Base-by-base conservation (phyloP, 176 grass and related monocot genomes). In the Avena atlantica region DNA sequence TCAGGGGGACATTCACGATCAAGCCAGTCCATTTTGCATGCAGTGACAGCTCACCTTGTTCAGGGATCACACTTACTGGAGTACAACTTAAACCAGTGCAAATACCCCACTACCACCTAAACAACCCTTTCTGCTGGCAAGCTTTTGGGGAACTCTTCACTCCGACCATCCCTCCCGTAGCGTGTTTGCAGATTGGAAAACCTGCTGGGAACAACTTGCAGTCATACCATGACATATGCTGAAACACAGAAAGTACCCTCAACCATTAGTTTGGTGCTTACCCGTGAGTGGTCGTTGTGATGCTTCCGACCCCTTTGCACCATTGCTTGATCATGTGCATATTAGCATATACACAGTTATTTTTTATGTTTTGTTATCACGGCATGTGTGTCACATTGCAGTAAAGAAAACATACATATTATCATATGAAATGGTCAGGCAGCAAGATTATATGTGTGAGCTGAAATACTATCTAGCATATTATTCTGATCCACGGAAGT, bases 111-210 rank as follows among this genome's bases (percentile, higher is more conserved):
- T 91, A 91, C 86, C 93, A 90, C 84, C 90, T 95, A 88, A 91
- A 94, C 44, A 86, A 90, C n/a, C 96, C 96, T 36, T 98, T 94
- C 90, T 98, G 96, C 79, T 98, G 96, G 96, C 82, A 92, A 65
- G 92, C 93, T 74, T 98, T 92, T 68, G 96, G 96, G 15, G 93
- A 98, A 71, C 84, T 94, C 45, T 94, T 80, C 68, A 96, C 96
- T 55, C 92, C 88, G 21, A 91, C 93, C 0, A 70, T 98, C 44
- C 96, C 96, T 49, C 93, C 96, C 5, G 86, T 98, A 79, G 76
- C 84, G 81, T 98, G 96, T 86, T 86, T 98, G 89, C 92, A 96
- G 86, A 90, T 92, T 50, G 96, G 96, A 61, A 98, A 98, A 88
- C 96, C 96, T 34, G 82, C 92, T 25, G 91, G 96, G 73, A 98